phyloP scores from a whole-genome alignment of 1,284 basidiomycete genomes.

The Ceratobasidium sp. region DNA sequence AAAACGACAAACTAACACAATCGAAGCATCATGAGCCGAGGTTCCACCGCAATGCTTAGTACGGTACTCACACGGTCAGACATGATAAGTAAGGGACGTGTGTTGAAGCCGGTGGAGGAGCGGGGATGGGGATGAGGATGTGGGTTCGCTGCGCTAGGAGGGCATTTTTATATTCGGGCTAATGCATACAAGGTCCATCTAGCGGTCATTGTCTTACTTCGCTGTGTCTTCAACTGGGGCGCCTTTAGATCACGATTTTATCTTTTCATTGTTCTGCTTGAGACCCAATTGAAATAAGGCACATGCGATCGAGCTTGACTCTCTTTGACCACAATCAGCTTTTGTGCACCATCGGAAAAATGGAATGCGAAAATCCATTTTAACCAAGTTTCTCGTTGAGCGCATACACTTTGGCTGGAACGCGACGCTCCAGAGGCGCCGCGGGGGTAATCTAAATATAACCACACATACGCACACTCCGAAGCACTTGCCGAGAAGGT shows the following conservation, averaged over 20 bases:
- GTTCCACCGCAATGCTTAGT: not conserved
- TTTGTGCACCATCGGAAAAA: constrained; percentile 6
- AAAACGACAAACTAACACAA: constrained; percentile 32
- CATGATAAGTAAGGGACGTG: not conserved
- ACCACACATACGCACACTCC: no score
- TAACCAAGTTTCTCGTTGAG: not conserved
- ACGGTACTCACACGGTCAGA: constrained; percentile 32
- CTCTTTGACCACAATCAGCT: not conserved
- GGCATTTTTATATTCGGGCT: not conserved
- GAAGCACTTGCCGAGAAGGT: no score
- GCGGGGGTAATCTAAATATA: no score
- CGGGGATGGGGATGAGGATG: not conserved
- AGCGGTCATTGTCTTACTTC: constrained; percentile 25
- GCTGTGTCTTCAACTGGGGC: constrained; percentile 20
- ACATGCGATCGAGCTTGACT: not conserved
- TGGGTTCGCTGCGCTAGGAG: not conserved
- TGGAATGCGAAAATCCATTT: not conserved
- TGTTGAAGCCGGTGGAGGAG: not conserved
- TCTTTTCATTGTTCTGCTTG: constrained; percentile 29
- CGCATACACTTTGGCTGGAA: not conserved
- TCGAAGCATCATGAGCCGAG: not conserved
- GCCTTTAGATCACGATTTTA: constrained; percentile 20
- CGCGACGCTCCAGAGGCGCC: no score
- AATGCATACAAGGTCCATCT: not conserved
- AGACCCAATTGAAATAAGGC: constrained; percentile 13